Evolutionary conservation across 2,329 filamentous ascomycete genomes (phyloP), one percentile per base, ranked within the genome.

Genomic region (Albifimbria verrucaria): DNA sequence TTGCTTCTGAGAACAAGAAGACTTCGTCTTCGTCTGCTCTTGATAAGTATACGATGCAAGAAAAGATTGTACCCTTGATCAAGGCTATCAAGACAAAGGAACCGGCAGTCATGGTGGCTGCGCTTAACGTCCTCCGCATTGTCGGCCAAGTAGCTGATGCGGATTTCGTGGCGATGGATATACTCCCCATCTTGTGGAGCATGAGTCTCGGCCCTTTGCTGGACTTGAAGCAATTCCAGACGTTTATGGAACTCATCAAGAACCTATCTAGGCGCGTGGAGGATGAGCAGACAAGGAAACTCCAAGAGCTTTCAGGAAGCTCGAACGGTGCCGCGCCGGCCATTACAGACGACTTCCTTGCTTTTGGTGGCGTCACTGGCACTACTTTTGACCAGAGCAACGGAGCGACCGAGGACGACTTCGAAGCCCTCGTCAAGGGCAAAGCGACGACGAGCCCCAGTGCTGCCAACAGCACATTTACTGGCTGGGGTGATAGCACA

Each of bases 31-130:
- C 88, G 1, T 91, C 86, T 2, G 92, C 93, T 3, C 77, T 99
- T 24, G 94, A 99, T 74, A 97, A 97, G 69, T 97, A 94, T 66
- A 97, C 94, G 0, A 93, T 99, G 74, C 94, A 99, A 68, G 94
- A 99, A 68, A 97, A 97, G 75, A 89, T 99, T 28, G 83, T 97
- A 0, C 94, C 94, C 0, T 75, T 97, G 4, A 79, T 99, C 55
- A 92, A 90, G 65, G 92, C 80, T 2, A 97, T 99, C 74, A 97
- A 96, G 72, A 99, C 94, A 0, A 97, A 96, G 67, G 94, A 99
- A 68, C 94, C 94, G 0, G 92, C 92, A 7, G 94, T 99, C 10
- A 97, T 97, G 90, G 89, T 97, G 78, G 92, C 93, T 6, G 88
- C 92, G 1, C 77, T 97, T 28, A 87, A 87, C 52, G 91, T 97